A percentile compares a stretch with the other conserved stretches of the same genome.
Conservation (phyloP, 495 filamentous ascomycete species). For the Xylaria flabelliformis region DNA sequence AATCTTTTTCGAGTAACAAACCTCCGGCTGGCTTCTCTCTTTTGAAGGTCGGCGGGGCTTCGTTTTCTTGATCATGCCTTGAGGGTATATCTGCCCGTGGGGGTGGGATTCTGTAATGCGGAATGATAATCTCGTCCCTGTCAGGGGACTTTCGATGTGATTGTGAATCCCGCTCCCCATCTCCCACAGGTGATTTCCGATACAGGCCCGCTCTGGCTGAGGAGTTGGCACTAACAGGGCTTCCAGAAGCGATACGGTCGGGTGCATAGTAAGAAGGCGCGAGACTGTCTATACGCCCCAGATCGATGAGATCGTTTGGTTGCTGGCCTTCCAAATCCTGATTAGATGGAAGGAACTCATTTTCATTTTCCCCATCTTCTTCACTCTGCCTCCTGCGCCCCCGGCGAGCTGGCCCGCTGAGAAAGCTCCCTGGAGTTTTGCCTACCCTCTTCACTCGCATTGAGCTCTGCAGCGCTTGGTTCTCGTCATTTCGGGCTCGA, state of each 20-base stretch:
- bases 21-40: slow-evolving; percentile 66
- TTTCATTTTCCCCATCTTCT: slow-evolving; percentile 62
- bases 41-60: slow-evolving; percentile 77
- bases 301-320: slow-evolving; percentile 31
- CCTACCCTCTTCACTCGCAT: slow-evolving; percentile 75
- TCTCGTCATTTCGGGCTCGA: slow-evolving; percentile 62
- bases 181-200: slow-evolving; percentile 36
- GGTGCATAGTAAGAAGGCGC: slow-evolving; percentile 48
- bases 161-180: slow-evolving; percentile 17
- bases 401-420: slow-evolving; percentile 76
- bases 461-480: slow-evolving; percentile 67
- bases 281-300: slow-evolving; percentile 38
- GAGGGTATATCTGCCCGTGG: slow-evolving; percentile 63
- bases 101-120: slow-evolving; percentile 71
- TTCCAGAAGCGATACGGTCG: slow-evolving; percentile 51
- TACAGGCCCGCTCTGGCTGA: slow-evolving; percentile 43
- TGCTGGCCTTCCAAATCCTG: slow-evolving; percentile 48
- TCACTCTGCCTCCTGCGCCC: slow-evolving; percentile 77
- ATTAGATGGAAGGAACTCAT: slow-evolving; percentile 40
- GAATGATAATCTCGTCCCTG: slow-evolving; percentile 44
- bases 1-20: slow-evolving; percentile 60
- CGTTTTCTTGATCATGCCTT: slow-evolving; percentile 78
- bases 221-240: slow-evolving; percentile 51
- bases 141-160: slow-evolving; percentile 37
- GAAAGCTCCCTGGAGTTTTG: slow-evolving; percentile 72